Percentiles rank a stretch among this genome's conserved stretches.
Evolutionary conservation across 352 stramenopile species (phyloP).

Genomic region (Phytophthora podocarpi): DNA sequence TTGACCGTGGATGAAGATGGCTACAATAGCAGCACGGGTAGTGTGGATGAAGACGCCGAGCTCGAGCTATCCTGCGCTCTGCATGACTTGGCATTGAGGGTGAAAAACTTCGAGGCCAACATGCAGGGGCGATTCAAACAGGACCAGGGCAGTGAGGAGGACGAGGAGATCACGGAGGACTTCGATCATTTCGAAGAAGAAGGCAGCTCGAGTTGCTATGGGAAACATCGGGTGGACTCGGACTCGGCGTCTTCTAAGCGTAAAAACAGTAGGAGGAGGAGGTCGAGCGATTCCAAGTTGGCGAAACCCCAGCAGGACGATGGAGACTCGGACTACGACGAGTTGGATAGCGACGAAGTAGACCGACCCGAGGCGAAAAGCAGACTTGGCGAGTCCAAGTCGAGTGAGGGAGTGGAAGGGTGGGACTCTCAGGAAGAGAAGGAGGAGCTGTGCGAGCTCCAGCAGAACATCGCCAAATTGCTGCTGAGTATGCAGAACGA

Average conservation of each 20-base stretch:
- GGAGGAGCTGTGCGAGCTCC: constrained; percentile 63
- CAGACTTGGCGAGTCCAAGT: neutral
- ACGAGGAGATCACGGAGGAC: constrained; percentile 71
- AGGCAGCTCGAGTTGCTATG: neutral
- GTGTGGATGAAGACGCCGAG: constrained; percentile 75
- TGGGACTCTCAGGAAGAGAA: constrained; percentile 67
- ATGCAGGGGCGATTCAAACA: constrained; percentile 64
- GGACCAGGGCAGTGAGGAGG: constrained; percentile 33
- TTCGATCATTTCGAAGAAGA: constrained; percentile 55
- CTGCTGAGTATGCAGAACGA: constrained; percentile 65
- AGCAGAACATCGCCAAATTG: constrained; percentile 69
- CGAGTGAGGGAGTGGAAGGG: constrained; percentile 28
- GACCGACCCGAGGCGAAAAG: constrained; percentile 26
- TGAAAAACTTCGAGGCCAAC: constrained; percentile 74
- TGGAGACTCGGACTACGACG: constrained; percentile 23
- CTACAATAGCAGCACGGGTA: constrained; percentile 60
- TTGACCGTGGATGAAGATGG: constrained; percentile 44
- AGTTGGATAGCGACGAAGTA: constrained; percentile 27
- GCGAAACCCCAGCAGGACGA: constrained; percentile 45
- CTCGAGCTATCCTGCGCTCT: constrained; percentile 77
- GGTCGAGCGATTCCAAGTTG: constrained; percentile 21
- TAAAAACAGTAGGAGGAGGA: constrained; percentile 12
- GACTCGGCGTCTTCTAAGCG: constrained; percentile 41
- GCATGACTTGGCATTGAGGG: constrained; percentile 63
- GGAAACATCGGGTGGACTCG: constrained; percentile 8